phyloP scores from a whole-genome alignment of 306 rosid genomes.

The Sechiopsis laciniata region DNA sequence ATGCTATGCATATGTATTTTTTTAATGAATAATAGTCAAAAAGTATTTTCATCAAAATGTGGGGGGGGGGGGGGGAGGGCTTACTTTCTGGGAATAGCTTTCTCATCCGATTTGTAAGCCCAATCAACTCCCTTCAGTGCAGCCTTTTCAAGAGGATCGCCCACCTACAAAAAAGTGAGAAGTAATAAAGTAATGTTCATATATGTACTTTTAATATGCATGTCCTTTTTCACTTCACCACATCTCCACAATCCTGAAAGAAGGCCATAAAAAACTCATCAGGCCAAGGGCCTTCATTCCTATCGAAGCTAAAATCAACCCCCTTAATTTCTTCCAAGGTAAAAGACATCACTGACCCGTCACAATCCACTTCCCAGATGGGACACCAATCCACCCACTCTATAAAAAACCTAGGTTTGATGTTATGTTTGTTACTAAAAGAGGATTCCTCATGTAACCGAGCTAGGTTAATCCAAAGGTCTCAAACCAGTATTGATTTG shows the following conservation, averaged over 20 bases:
- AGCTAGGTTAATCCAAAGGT: not conserved
- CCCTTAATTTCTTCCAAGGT: too few species aligned
- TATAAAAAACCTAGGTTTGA: not conserved
- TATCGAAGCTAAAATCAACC: too few species aligned
- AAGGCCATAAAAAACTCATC: too few species aligned
- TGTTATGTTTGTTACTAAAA: not conserved
- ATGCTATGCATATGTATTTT: too few species aligned
- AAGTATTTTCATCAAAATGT: too few species aligned
- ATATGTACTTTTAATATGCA: not conserved
- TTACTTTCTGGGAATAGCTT: conserved; percentile 88
- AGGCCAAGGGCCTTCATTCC: too few species aligned
- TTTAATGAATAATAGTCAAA: too few species aligned
- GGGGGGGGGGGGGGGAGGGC: not conserved
- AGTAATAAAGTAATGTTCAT: conserved; percentile 18
- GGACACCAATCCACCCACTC: too few species aligned
- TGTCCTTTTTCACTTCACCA: too few species aligned
- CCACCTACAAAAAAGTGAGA: conserved; percentile 55
- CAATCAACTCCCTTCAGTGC: conserved; percentile 95
- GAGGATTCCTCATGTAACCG: not conserved
- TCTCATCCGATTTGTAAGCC: conserved; percentile 91
- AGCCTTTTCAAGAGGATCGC: conserved; percentile 99
- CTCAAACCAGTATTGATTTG: not conserved
- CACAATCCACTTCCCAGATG: too few species aligned
- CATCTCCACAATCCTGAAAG: too few species aligned
- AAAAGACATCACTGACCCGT: too few species aligned